Evolutionary conservation across 345 rosid genomes (phyloP), one percentile per base, ranked within the genome.

Genomic region (Diplotaxis tenuifolia): DNA sequence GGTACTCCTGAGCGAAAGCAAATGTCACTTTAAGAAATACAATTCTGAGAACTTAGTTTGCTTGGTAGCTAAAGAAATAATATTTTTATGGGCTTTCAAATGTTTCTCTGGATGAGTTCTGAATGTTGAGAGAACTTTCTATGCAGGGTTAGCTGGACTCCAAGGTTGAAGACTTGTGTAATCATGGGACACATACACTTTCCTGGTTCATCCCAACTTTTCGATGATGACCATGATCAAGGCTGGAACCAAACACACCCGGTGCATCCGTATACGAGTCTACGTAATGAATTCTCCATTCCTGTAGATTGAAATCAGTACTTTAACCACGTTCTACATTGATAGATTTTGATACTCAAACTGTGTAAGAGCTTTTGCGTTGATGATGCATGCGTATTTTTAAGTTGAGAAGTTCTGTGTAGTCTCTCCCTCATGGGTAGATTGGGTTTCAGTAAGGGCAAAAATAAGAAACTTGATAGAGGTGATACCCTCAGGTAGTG

Each of bases 111-210:
- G 57, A 55, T 68, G 56, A 25, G 49, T 18, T 54, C 60, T 67
- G 54, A 70, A 21, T 76, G 29, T 10, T 71, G 65, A 63, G 56
- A 49, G 64, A 68, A 32, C 1, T 62, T 64, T 61, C 4, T 71
- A 64, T 72, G 80, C 87, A 88, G 93, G 81, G 78, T 65, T 74
- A 74, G 64, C 72, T 74, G 66, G 70, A 67, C 21, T 45, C 25
- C 25, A 45, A 77, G 66, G 56, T 58, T 54, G 62, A 68, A 75
- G 57, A 27, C 12, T 67, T 47, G 53, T 20, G 50, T 50, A 54
- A 50, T 71, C 38, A 91, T 92, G 97, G 93, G 86, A 59, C 94
- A 89, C 71, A 86, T 86, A 56, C 84, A 85, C 60, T 83, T 88
- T 68, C 86, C 65, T 38, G 80, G 79, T 76, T 68, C 83, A 25